A percentile compares a stretch with the other conserved stretches of the same genome.
Conservation (phyloP, 306 rosid species). For the Pyrus bretschneideri region DNA sequence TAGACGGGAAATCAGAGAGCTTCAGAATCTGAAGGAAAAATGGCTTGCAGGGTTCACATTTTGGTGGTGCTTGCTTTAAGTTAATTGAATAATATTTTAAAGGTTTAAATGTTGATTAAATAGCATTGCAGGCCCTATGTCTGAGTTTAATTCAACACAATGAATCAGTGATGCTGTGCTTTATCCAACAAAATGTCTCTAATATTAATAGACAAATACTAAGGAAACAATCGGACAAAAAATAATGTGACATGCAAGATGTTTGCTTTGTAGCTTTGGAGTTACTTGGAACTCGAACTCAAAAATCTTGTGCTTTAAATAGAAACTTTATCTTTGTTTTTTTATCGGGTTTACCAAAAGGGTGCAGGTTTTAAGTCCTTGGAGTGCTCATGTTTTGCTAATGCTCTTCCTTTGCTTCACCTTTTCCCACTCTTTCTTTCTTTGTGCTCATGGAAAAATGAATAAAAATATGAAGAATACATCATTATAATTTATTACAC, state of each 20-base stretch:
- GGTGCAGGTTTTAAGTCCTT: too few species aligned
- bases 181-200: constrained; percentile 56
- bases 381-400: too few species aligned
- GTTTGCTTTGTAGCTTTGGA: constrained; percentile 3
- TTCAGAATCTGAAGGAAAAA: constrained; percentile 4
- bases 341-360: neutral
- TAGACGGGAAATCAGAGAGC: constrained; percentile 2
- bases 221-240: constrained; percentile 14
- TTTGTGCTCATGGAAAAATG: too few species aligned
- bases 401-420: too few species aligned
- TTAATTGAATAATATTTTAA: neutral
- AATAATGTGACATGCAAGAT: constrained; percentile 5
- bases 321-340: neutral
- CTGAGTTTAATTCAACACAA: constrained; percentile 29
- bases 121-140: neutral
- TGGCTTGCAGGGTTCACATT: constrained; percentile 27
- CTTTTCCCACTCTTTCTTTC: too few species aligned
- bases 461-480: too few species aligned
- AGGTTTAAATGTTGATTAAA: neutral
- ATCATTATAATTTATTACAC: too few species aligned
- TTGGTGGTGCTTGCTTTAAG: constrained; percentile 1
- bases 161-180: constrained; percentile 46
- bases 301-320: neutral
- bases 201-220: neutral
- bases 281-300: neutral